Percentiles rank a stretch among this genome's conserved stretches.
These are phyloP conservation scores for Betula pendula DNA, from an alignment of 306 rosid genomes.

Conservation along the genomic window DNA sequence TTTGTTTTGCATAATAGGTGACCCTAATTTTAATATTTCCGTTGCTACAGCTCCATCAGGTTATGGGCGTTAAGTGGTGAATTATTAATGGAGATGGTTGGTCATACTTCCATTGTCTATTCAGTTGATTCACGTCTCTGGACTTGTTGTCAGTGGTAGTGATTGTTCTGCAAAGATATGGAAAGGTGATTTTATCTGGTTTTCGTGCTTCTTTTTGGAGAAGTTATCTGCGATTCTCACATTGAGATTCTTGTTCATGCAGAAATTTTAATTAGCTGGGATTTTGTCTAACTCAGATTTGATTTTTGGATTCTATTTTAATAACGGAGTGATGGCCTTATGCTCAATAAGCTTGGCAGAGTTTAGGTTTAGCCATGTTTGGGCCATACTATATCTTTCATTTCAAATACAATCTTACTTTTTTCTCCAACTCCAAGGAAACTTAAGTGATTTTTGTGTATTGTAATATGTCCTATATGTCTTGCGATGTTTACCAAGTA, in stretches of 20 bases:
- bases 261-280: background rate
- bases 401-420: background rate
- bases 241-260: background rate
- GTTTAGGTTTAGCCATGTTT: too few relatives aligned
- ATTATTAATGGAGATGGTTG: conserved; percentile 89
- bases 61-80: conserved; percentile 87
- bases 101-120: conserved; percentile 87
- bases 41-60: conserved; percentile 72
- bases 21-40: conserved; percentile 19
- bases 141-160: conserved; percentile 84
- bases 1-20: conserved; percentile 5
- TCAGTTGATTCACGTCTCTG: conserved; percentile 90
- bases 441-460: background rate
- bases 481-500: background rate
- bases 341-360: background rate
- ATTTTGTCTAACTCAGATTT: background rate
- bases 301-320: background rate
- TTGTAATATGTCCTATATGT: background rate
- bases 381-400: background rate
- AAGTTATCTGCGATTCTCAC: conserved; percentile 11
- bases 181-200: conserved; percentile 64
- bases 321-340: background rate
- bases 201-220: conserved; percentile 18
- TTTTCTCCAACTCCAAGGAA: background rate
- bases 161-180: conserved; percentile 88